Evolutionary conservation across 345 rosid species (phyloP).

Genomic region (Limnanthes douglasii): DNA sequence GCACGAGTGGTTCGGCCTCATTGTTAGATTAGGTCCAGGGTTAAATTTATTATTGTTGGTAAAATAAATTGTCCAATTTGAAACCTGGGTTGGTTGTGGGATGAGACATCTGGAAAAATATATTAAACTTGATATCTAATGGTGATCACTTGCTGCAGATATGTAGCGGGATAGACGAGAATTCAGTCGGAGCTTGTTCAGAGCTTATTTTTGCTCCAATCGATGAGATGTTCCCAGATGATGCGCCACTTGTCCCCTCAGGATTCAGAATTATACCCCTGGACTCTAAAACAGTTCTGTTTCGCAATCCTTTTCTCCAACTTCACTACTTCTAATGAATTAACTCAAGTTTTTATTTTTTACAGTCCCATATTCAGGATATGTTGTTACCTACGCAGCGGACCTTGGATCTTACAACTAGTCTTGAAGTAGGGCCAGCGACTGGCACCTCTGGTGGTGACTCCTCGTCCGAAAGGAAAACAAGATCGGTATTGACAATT

Average conservation of each 20-base stretch:
- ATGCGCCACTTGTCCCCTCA: slow-evolving; percentile 92
- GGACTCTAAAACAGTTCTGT: slow-evolving; percentile 72
- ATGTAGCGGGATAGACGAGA: slow-evolving; percentile 90
- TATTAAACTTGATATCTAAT: not conserved
- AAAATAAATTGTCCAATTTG: no score
- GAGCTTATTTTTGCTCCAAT: slow-evolving; percentile 96
- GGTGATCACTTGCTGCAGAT: slow-evolving; percentile 30
- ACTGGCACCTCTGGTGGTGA: slow-evolving; percentile 38
- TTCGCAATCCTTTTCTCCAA: slow-evolving; percentile 1
- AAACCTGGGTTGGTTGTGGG: no score
- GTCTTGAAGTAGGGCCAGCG: slow-evolving; percentile 78
- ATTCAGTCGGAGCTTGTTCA: slow-evolving; percentile 81
- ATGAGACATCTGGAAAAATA: no score
- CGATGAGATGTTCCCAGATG: slow-evolving; percentile 96
- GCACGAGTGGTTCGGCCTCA: no score
- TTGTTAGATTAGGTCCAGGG: no score
- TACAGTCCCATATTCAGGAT: slow-evolving; percentile 56
- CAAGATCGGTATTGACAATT: slow-evolving; percentile 84
- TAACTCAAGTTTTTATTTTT: slow-evolving; percentile 6
- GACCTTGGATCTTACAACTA: slow-evolving; percentile 85
- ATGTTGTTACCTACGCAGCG: slow-evolving; percentile 28
- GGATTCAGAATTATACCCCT: slow-evolving; percentile 90
- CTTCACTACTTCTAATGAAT: not conserved
- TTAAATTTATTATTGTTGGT: no score
- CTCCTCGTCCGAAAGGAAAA: slow-evolving; percentile 22